Evolutionary conservation across 202 grass and related monocot species (phyloP).

Genomic region (Elaeis oleifera): DNA sequence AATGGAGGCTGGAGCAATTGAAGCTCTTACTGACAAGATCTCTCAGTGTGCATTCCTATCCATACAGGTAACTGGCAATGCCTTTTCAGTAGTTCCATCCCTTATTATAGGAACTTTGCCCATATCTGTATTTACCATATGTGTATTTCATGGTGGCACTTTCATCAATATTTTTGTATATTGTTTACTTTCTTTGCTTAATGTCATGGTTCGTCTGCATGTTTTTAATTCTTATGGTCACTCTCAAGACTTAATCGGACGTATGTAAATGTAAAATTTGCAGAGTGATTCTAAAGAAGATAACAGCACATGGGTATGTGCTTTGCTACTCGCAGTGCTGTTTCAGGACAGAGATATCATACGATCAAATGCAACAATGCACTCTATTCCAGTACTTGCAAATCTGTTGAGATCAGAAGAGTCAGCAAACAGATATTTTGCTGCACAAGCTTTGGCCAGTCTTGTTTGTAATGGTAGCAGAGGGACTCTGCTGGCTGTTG

Average conservation of each 20-base stretch:
- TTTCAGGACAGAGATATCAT: slow-evolving; percentile 95
- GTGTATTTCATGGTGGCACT: no score
- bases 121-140: no score
- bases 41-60: slow-evolving; percentile 89
- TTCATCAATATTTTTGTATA: no score
- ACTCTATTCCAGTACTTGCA: slow-evolving; percentile 85
- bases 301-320: slow-evolving; percentile 89
- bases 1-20: slow-evolving; percentile 70
- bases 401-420: slow-evolving; percentile 97
- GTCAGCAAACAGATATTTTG: slow-evolving; percentile 88
- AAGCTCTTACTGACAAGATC: slow-evolving; percentile 85
- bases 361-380: slow-evolving; percentile 60
- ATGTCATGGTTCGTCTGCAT: not conserved
- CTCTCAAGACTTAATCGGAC: not conserved
- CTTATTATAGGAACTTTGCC: no score
- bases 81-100: no score
- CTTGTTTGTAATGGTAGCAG: slow-evolving; percentile 90
- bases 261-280: slow-evolving; percentile 8
- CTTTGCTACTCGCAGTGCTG: slow-evolving; percentile 77
- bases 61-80: slow-evolving; percentile 37
- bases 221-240: not conserved
- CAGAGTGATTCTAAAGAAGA: slow-evolving; percentile 80
- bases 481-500: slow-evolving; percentile 91
- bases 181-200: slow-evolving; percentile 1
- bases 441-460: slow-evolving; percentile 94